A percentile compares a stretch with the other conserved stretches of the same genome.
phyloP scores from a whole-genome alignment of 164 flowering plant genomes.

The Vitis cinerea region DNA sequence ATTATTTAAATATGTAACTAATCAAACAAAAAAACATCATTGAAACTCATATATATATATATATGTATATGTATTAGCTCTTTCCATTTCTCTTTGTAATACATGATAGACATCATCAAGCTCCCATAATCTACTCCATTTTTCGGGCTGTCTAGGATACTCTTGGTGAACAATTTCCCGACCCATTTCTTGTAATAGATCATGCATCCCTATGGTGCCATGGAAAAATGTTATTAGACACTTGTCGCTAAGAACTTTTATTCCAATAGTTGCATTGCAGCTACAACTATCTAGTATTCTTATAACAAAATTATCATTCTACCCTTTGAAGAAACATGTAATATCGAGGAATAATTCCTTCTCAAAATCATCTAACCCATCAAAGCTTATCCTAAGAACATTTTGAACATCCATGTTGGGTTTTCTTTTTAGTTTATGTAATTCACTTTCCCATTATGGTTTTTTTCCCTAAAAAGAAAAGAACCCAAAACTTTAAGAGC shows the following conservation, averaged over 20 bases:
- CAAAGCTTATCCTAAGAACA: background rate
- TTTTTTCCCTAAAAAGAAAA: no score
- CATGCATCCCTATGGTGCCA: background rate
- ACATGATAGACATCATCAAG: no score
- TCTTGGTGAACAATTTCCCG: background rate
- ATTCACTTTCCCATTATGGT: no score
- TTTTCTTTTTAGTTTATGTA: no score
- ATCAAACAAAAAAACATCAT: no score
- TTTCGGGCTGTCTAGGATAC: background rate
- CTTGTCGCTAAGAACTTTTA: background rate
- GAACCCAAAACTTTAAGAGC: no score
- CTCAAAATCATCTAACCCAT: background rate
- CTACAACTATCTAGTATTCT: background rate
- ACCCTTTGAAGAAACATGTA: background rate
- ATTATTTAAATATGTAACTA: no score
- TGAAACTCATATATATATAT: no score
- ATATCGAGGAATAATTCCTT: background rate
- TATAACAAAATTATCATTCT: background rate
- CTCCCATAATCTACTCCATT: background rate
- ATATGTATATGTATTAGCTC: no score
- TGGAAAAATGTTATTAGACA: background rate
- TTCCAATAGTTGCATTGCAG: background rate
- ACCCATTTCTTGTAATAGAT: conserved; percentile 1
- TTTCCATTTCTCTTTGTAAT: no score
- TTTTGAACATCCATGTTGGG: no score